Percentiles rank a stretch among this genome's conserved stretches.
Conservation (phyloP, 1,139 yeast species). For the Yamadazyma blattariae region DNA sequence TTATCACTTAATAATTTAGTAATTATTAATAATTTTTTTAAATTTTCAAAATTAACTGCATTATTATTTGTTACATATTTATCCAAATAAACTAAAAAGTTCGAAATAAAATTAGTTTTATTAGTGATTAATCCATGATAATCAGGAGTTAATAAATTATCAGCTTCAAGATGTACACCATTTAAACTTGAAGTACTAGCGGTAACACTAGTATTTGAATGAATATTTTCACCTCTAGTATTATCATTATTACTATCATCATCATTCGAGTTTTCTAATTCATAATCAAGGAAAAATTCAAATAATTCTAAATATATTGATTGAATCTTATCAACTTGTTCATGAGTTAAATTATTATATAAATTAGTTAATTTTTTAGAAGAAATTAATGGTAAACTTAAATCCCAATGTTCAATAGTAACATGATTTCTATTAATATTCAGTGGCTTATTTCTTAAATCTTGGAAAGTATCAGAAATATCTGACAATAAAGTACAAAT, state of each 20-base stretch:
- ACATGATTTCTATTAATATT: constrained; percentile 40
- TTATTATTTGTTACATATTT: constrained; percentile 26
- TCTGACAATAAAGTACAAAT: constrained; percentile 31
- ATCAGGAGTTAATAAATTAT: constrained; percentile 33
- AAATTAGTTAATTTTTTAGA: constrained; percentile 17
- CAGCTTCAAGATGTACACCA: constrained; percentile 11
- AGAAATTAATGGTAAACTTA: constrained; percentile 34
- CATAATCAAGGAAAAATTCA: constrained; percentile 31
- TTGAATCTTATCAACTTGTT: constrained; percentile 31
- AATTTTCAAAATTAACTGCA: constrained; percentile 21
- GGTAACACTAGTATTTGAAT: constrained; percentile 1
- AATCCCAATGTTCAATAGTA: constrained; percentile 44
- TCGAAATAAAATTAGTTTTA: constrained; percentile 34
- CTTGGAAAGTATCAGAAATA: constrained; percentile 29
- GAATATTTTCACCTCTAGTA: neutral
- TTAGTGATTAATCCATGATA: constrained; percentile 35
- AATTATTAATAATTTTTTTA: constrained; percentile 21
- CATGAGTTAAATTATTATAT: constrained; percentile 16
- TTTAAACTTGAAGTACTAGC: constrained; percentile 6
- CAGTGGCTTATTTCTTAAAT: constrained; percentile 26
- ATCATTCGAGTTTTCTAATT: constrained; percentile 17
- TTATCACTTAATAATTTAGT: constrained; percentile 26
- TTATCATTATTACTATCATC: neutral
- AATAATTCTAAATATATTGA: constrained; percentile 32
- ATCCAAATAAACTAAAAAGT: constrained; percentile 32